phyloP scores from a whole-genome alignment of 1,139 yeast genomes.

The Yamadazyma songkhlaensis region DNA sequence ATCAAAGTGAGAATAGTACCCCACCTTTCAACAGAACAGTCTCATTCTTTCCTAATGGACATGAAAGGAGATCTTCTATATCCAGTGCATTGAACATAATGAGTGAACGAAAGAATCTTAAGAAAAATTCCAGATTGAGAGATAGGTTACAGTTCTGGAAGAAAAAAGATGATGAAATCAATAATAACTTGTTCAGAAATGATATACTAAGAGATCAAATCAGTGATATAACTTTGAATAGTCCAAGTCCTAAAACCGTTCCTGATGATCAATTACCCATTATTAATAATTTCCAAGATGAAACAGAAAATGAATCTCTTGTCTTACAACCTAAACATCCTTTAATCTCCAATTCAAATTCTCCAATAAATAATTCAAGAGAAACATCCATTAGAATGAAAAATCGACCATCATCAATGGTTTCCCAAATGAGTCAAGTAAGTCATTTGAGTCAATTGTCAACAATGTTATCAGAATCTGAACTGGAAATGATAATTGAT shows the following conservation, averaged over 20 bases:
- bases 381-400: constrained; percentile 15
- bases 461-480: constrained; percentile 47
- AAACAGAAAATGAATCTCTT: constrained; percentile 2
- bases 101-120: constrained; percentile 9
- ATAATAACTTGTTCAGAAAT: not conserved
- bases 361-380: constrained; percentile 1
- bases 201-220: constrained; percentile 8
- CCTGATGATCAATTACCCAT: constrained; percentile 4
- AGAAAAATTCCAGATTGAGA: constrained; percentile 23
- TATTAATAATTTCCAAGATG: not conserved
- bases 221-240: constrained; percentile 14
- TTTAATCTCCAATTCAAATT: not conserved
- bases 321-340: constrained; percentile 1
- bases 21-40: constrained; percentile 28
- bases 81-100: constrained; percentile 11
- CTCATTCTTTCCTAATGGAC: constrained; percentile 33
- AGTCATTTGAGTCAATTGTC: constrained; percentile 58
- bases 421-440: constrained; percentile 59
- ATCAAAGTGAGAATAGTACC: constrained; percentile 8
- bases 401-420: constrained; percentile 62
- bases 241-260: constrained; percentile 17
- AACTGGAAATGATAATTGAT: constrained; percentile 40
- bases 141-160: constrained; percentile 46
- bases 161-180: constrained; percentile 11
- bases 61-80: constrained; percentile 16